Evolutionary conservation across 2,329 filamentous ascomycete species (phyloP), one percentile per base, ranked within the genome.

Genomic region (Trichoderma sp.): DNA sequence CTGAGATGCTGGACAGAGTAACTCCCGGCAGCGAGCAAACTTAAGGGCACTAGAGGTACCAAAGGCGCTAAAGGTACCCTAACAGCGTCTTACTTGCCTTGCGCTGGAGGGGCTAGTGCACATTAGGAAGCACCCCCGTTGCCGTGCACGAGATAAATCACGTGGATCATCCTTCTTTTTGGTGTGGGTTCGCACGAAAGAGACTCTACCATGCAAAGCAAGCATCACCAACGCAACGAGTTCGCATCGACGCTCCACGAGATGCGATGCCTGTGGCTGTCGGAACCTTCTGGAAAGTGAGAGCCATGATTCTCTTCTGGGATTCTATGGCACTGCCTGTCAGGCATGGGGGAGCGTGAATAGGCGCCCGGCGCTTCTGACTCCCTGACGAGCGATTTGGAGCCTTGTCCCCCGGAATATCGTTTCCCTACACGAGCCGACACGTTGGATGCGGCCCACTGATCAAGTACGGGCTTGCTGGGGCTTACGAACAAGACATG

Each of bases 361-460:
- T 14, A 21, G 35, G 67, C 16, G 50, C 4, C 18, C 29, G 60
- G 60, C 18, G 38, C 29, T 65, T 14, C 33, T 45, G 38, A 63
- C 69, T 33, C 69, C 69, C 31, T 53, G 69, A 73, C 69, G 69
- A 73, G 69, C 69, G 69, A 73, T 73, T 73, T 73, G 69, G 41
- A 73, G 60, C 60, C 60, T 65, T 53, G 18, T 53, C 29, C 35
- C 59, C 56, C 27, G 60, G 60, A 73, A 65, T 56, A 53, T 50
- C 60, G 60, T 56, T 73, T 73, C 45, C 29, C 60, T 73, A 53
- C 60, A 56, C 59, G 69, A 73, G 69, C 60, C 60, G 69, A 53
- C 60, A 73, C 41, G 59, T 53, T 64, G 69, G 35, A 38, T 64
- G 18, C 56, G 68, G 35, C 68, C 56, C 68, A 60, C 56, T 35